Evolutionary conservation across 164 flowering plant species (phyloP), one percentile per base, ranked within the genome.

Genomic region (Berberis vulgaris): DNA sequence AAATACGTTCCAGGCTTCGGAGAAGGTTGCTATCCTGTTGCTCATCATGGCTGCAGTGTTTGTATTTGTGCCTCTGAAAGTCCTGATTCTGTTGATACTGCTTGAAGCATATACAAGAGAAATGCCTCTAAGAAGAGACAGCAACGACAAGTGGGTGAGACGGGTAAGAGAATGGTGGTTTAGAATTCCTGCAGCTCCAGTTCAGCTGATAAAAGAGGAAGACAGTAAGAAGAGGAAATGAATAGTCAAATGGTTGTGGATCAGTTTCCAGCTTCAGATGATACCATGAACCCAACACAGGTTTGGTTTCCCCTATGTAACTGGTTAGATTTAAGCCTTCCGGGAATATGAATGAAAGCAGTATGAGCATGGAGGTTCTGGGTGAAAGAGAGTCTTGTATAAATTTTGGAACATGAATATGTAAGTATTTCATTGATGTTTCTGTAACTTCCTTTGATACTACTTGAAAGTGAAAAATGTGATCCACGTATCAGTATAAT

Each of bases 151-250:
- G 74, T 67, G 76, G 75, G 8, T 77, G 53, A 81, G 97, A 72
- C 77, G 94, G 62, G 50, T 77, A 11, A 82, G 84, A 74, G 97
- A 91, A 62, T 91, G 96, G 96, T 91, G 97, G 97, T 49, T 80
- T 47, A 72, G 84, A 56, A 80, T 91, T 62, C 96, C 97, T 7
- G 96, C 94, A 61, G 96, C 94, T 68, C 96, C 97, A 41, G 90
- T 88, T 72, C 80, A 74, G 67, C 84, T 91, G 49, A 65, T 80
- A 13, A 83, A 78, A 74, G 59, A 65, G 6, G 86, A 82, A 26
- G 82, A 83, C 59, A 75, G 60, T 46, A 83, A 79, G 78, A 90
- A 82, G 58, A 85, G 61, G 71, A 82, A 81, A 68, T 78, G 71
- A 71, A 39, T 40, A 39, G 59, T n/a, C 54, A 5, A 50, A 9